Base-by-base conservation (phyloP, 2,329 filamentous ascomycete species). In the Coniochaeta prunicola region DNA sequence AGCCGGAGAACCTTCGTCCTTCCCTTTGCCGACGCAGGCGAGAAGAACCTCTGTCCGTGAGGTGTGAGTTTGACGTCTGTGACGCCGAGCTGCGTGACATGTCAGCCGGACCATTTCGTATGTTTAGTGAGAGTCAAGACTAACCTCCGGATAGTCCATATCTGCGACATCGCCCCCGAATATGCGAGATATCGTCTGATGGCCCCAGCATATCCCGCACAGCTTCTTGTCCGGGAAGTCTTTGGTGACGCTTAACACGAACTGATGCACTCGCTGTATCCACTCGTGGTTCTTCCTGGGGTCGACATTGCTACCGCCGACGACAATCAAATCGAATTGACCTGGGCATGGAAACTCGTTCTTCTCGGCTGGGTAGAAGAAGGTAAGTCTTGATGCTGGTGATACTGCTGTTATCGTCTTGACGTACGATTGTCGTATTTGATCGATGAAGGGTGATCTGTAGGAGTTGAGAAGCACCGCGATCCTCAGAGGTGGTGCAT, bases 271-370 rank as follows among this genome's bases (percentile, higher is more conserved):
- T 38, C 73, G 70, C 38, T 75, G 61, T 19, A 78, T 74, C 75
- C 76, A 78, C n/a, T 63, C 62, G 55, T 73, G 68, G 1, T 61
- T 66, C 57, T 70, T 71, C 58, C 71, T 70, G 10, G 75, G 72
- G 62, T 79, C 75, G 50, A 72, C 73, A 48, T 75, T 77, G 26
- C 73, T 70, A 56, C 76, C 76, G 59, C 73, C 75, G 12, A 78
- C 60, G 54, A 77, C 70, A 58, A 79, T 74, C 50, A 78, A 66
- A 62, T 78, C 73, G 62, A 75, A 78, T 24, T 65, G 62, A 4
- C 63, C 63, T 17, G 72, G 71, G 57, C 77, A 68, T 1, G 76
- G 75, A 40, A 73, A 71, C 57, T 55, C 53, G 21, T 34, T 24
- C 9, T 64, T 57, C 64, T 73, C 72, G 59, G 71, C 72, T 9